Evolutionary conservation across 2,329 filamentous ascomycete genomes (phyloP), one percentile per base, ranked within the genome.

Genomic region (Lasiodiplodia gonubiensis): DNA sequence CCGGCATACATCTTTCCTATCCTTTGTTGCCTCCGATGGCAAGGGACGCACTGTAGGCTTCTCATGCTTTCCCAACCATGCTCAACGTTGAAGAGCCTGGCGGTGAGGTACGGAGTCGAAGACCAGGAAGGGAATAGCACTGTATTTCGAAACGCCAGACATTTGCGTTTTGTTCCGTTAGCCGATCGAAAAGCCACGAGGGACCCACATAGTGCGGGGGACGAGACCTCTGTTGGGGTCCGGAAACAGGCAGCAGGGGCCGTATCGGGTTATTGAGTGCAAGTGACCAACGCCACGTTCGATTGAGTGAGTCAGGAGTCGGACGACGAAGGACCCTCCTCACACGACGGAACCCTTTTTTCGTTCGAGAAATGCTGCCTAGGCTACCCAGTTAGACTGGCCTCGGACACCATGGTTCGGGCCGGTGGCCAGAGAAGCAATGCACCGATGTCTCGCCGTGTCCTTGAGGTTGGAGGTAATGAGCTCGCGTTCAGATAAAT

Each of bases 141-240:
- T 39, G 18, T 37, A 55, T 55, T 46, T 55, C 53, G 53, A 39
- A 55, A 55, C 53, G n/a, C 16, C 52, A 12, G 30, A 8, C 33
- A 27, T 33, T n/a, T 21, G 4, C n/a, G 23, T 16, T 7, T 12
- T 33, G 53, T 46, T n/a, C 53, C 53, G 53, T 55, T 23, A 55
- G 33, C 33, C 30, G 53, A 33, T 55, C 53, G 18, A 18, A 35
- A 23, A 55, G 30, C 30, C 53, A 35, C 35, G 53, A 55, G 51
- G 27, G 53, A 23, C 53, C 53, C 53, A 55, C 53, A 35, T 35
- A 12, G n/a, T 55, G 23, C 53, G 16, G 53, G 33, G 30, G 53
- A 27, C 53, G 35, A 33, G 53, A 39, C 53, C 30, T 21, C 27
- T 37, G n/a, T 55, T 55, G 53, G 53, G 53, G 53, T n/a, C 53